These are phyloP conservation scores for Blastocystis sp. DNA, from an alignment of 352 stramenopile species.

Conservation along the genomic window DNA sequence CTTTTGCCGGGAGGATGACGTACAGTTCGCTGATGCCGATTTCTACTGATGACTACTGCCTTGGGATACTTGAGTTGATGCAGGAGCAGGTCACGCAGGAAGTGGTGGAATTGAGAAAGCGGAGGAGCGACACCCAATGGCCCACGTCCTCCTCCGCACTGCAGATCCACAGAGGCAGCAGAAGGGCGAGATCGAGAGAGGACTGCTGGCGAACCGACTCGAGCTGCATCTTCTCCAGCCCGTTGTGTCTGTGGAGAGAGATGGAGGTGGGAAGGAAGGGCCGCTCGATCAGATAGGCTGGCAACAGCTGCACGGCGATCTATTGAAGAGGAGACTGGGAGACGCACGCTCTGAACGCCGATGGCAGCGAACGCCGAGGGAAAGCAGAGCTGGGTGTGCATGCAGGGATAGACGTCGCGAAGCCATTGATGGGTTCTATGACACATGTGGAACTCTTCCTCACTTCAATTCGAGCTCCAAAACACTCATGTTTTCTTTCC, in stretches of 20 bases:
- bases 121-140: not conserved
- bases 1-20: not conserved
- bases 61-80: not conserved
- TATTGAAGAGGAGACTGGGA: not conserved
- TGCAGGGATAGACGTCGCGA: not conserved
- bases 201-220: not conserved
- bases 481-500: too few relatives aligned
- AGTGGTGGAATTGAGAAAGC: not conserved
- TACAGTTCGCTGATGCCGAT: conserved; percentile 24
- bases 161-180: conserved; percentile 9
- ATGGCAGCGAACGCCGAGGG: not conserved
- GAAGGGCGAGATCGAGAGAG: not conserved
- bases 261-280: conserved; percentile 21
- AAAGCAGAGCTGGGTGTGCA: not conserved
- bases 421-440: conserved; percentile 14
- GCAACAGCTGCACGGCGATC: not conserved
- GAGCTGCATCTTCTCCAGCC: not conserved
- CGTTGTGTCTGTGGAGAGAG: not conserved
- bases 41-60: not conserved
- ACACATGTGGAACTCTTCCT: not conserved
- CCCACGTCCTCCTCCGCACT: not conserved
- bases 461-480: too few relatives aligned
- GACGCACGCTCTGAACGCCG: not conserved
- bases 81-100: not conserved
- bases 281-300: conserved; percentile 1